Evolutionary conservation across 2,329 filamentous ascomycete genomes (phyloP), one percentile per base, ranked within the genome.

Genomic region (Exophiala sp.): DNA sequence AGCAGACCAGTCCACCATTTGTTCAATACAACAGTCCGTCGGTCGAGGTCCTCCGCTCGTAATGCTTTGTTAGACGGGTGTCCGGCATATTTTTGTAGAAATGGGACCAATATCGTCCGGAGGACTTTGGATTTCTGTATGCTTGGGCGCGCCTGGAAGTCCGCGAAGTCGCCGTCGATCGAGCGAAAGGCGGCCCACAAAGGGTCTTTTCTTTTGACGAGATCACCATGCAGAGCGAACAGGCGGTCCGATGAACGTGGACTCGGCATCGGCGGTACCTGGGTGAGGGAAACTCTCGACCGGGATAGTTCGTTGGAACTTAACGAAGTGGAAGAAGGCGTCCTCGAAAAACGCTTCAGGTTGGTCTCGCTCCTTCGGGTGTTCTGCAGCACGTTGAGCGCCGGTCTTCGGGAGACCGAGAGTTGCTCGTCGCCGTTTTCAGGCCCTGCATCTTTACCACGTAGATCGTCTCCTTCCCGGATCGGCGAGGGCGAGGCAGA

Each of bases 1-100:
- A 96, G 73, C 36, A 96, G 75, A 1, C 83, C 85, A 40, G 79
- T 86, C 91, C 91, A 96, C 91, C 91, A 96, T 66, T 89, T 91
- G 68, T 94, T 89, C 54, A 96, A 73, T 44, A 95, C 89, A 41
- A 84, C 84, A 2, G 87, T 82, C 55, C 91, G 81, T 34, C 87
- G 82, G 65, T 96, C 91, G 41, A 96, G 72, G 67, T 95, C 89
- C 72, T 95, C 89, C 1, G 89, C 78, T n/a, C 81, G 76, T 42
- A 96, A 75, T 12, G 69, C 75, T 59, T 76, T 77, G 63, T 83
- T 86, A 7, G 88, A 89, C 1, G 82, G 73, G 65, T 92, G 86
- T 33, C 80, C 74, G 55, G 81, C 80, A 63, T 91, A 85, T 47
- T 81, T 84, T 53, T 83, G 80, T 40, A 96, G 73, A 64, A 96